These are phyloP conservation scores for Beauveria sp. DNA, from an alignment of 2,329 filamentous ascomycete species.

Conservation along the genomic window DNA sequence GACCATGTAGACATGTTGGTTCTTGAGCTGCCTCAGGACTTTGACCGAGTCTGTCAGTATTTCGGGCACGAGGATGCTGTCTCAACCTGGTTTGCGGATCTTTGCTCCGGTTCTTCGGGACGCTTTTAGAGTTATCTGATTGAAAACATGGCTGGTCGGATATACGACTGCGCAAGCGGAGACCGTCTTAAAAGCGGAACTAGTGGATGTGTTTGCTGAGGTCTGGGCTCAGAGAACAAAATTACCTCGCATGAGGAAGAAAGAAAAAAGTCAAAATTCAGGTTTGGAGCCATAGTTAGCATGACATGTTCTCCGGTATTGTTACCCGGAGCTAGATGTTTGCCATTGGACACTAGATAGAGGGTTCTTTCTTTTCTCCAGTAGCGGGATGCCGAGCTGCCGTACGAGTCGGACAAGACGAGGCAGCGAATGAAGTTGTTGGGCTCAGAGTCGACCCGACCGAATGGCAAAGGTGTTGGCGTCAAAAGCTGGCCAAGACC, in stretches of 20 bases:
- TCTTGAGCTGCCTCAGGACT: background rate
- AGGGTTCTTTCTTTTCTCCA: background rate
- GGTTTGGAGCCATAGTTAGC: background rate
- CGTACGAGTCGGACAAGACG: background rate
- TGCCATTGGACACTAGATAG: background rate
- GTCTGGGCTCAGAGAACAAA: background rate
- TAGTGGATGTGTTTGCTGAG: background rate
- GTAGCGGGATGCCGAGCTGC: background rate
- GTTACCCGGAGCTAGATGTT: background rate
- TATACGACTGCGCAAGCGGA: background rate
- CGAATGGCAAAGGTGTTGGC: background rate
- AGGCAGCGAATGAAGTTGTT: background rate
- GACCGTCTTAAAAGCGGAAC: background rate
- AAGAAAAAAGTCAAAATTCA: background rate
- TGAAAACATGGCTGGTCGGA: background rate
- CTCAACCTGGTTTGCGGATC: background rate
- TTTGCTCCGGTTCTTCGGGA: background rate
- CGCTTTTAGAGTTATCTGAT: background rate
- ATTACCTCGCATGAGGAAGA: background rate
- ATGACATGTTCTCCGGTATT: too few relatives aligned
- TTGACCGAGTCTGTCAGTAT: background rate
- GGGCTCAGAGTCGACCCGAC: background rate
- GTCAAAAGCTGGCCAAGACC: background rate
- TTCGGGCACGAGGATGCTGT: background rate
- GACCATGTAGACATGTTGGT: too few relatives aligned